Base-by-base conservation (phyloP, 805 yeast genomes). In the Clavispora fructus region DNA sequence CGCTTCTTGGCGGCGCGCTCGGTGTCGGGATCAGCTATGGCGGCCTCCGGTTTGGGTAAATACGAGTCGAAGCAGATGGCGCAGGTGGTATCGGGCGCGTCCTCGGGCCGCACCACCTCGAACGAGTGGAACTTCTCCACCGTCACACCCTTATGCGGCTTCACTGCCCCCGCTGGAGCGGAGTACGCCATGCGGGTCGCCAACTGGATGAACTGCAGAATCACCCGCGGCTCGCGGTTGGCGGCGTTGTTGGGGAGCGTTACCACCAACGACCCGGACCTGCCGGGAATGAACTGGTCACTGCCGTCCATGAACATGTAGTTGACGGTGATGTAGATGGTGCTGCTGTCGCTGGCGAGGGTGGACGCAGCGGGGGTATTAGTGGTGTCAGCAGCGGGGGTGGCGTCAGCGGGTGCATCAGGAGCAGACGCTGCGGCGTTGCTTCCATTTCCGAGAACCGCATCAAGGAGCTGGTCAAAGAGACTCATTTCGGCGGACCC, bases 161-260 rank as follows among this genome's bases (percentile, higher is more conserved):
- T 69, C 28, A 75, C 65, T 35, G 76, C 71, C 17, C 77, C 73
- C 4, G 79, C 71, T 32, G 84, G 77, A 13, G 87, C 80, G 35
- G 83, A 60, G 37, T 83, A 72, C 1, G 90, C 90, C 62, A 85
- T 74, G 25, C 81, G 80, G 0, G 91, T 83, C 2, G 90, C 89
- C 46, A 85, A 64, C 26, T 83, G 69, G 11, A 85, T 77, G 45
- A 85, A 71, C 31, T 78, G 80, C 56, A 79, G 82, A 29, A 84
- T 68, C 31, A 79, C 73, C 32, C 76, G 74, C n/a, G 82, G 84
- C 44, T 83, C 79, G 28, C 81, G 69, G 47, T 79, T 78, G 14
- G 73, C 63, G 0, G 83, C 77, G 38, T 80, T 80, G 54, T 83
- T 82, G n/a, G 90, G 87, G 28, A 85, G 78, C 35, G 83, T 79